Base-by-base conservation (phyloP, 768 basidiomycete genomes). In the Termitomyces sp. region DNA sequence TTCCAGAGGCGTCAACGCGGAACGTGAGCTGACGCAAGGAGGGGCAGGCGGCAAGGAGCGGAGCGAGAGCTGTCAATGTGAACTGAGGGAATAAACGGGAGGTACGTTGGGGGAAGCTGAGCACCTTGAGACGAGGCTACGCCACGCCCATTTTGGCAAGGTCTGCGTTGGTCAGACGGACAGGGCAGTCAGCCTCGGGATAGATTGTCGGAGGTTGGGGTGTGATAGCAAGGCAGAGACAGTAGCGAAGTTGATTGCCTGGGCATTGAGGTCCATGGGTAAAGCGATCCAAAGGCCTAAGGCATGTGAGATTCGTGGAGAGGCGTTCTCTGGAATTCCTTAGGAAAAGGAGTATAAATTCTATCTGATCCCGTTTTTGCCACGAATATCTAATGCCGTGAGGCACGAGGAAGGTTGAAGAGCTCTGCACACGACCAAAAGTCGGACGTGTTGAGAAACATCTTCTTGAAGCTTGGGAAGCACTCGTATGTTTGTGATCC, bases 1-100 rank as follows among this genome's bases (percentile, higher is more conserved):
- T 33, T 50, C 55, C 58, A 9, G 38, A 54, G 8, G 54, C 58
- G 28, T 60, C 51, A 12, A 60, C 37, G 35, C 59, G 59, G n/a
- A 60, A 50, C 17, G 59, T 51, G 31, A 60, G 45, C 42, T 55
- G 51, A 2, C 38, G 50, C 14, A 59, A 42, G 35, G 46, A 23
- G 17, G 54, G 30, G 30, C 58, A 59, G 21, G 54, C 26, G 3
- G 44, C 2, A 14, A 55, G 50, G 43, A 59, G 45, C 14, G 54
- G 42, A 10, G 47, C 45, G 23, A 59, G 58, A 23, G 50, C 58
- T 11, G 50, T 47, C 4, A 59, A 40, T 23, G 53, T 59, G 37
- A 55, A 21, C 11, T 9, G 35, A 1, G 54, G 58, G 2, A 21
- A 38, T 15, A 50, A 23, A 7, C 26, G 42, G 12, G 43, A 30